These are phyloP conservation scores for Platanus orientalis DNA, from an alignment of 164 flowering plant species.

Conservation along the genomic window DNA sequence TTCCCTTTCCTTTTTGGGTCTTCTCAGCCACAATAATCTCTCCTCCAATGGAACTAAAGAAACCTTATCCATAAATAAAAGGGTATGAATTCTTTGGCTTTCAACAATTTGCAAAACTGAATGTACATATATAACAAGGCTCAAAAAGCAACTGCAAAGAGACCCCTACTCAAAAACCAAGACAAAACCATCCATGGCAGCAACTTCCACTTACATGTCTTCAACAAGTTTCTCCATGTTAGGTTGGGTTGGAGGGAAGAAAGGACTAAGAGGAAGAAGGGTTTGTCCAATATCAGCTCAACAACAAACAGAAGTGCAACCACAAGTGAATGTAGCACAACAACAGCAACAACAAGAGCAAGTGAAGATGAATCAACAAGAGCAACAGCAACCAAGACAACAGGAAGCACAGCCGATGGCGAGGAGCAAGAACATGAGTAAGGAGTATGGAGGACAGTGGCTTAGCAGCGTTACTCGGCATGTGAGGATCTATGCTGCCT, in stretches of 20 bases:
- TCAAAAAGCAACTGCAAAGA: background rate
- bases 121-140: background rate
- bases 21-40: background rate
- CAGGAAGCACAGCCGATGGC: constrained; percentile 34
- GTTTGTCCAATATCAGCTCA: constrained; percentile 30
- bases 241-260: constrained; percentile 27
- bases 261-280: constrained; percentile 12
- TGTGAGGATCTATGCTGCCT: constrained; percentile 82
- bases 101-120: background rate
- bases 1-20: background rate
- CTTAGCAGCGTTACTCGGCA: constrained; percentile 72
- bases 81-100: background rate
- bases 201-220: constrained; percentile 31
- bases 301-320: constrained; percentile 27
- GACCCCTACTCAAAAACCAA: background rate
- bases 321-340: constrained; percentile 6
- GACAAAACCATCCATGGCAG: constrained; percentile 16
- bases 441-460: constrained; percentile 83
- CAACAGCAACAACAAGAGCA: constrained; percentile 15
- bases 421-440: constrained; percentile 66
- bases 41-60: background rate
- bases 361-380: constrained; percentile 8
- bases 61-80: background rate
- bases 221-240: constrained; percentile 39
- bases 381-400: constrained; percentile 21